Conservation (phyloP, 2,329 filamentous ascomycete species). For the Apiospora koreana region DNA sequence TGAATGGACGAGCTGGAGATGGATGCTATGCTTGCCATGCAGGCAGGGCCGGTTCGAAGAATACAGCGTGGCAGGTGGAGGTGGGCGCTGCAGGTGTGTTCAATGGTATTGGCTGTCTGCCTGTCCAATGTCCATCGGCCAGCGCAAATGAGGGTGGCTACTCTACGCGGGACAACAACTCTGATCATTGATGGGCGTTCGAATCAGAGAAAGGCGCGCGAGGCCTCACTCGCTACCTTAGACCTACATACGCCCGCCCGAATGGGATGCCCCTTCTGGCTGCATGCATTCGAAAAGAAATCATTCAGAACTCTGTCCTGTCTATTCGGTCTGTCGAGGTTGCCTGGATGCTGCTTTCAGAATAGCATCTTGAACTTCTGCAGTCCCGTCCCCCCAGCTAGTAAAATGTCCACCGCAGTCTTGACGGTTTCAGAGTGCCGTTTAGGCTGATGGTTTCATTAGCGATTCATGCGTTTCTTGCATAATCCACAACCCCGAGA, state of each 20-base stretch:
- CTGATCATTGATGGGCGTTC: neutral
- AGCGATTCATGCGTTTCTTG: conserved; percentile 9
- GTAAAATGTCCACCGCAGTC: neutral
- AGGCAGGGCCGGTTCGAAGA: neutral
- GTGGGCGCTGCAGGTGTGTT: neutral
- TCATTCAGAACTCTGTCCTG: neutral
- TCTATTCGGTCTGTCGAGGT: too few relatives aligned
- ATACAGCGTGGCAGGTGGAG: conserved; percentile 3
- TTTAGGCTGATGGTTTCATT: conserved; percentile 7
- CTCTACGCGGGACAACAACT: neutral
- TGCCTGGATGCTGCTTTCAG: neutral
- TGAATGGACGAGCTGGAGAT: neutral
- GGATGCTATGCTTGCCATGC: neutral
- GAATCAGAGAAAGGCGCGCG: neutral
- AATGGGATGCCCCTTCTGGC: neutral
- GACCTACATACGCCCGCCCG: neutral
- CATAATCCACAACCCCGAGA: neutral
- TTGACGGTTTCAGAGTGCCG: neutral
- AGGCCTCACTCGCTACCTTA: neutral
- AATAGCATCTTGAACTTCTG: neutral
- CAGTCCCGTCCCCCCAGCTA: neutral
- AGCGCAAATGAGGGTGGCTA: neutral
- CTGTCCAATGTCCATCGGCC: neutral
- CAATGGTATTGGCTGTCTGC: neutral
- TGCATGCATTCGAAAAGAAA: neutral